Base-by-base conservation (phyloP, 202 grass and related monocot genomes). In the Schoenoplectus triqueter region DNA sequence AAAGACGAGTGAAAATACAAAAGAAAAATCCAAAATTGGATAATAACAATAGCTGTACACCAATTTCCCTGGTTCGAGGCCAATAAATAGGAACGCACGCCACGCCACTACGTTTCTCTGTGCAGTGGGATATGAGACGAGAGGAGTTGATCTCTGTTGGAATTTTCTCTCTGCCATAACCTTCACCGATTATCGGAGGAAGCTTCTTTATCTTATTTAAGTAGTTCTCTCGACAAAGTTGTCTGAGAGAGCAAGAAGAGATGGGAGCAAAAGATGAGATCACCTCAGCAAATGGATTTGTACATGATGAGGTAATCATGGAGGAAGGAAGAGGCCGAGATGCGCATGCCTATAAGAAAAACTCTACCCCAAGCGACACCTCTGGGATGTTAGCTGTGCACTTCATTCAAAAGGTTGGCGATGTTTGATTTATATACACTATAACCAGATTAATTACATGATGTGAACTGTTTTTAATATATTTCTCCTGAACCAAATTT, bases 381-480 rank as follows among this genome's bases (percentile, higher is more conserved):
- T 71, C 64, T 69, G 81, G 50, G 31, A 69, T 83, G 66, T 56
- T 87, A 73, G 88, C 87, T 46, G n/a, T 96, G 21, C 93, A 90
- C 22, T 99, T 99, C 82, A 5, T 84, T 64, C 97, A 99, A 84
- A 99, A 99, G 90, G 97, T 96, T 63, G 84, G 63, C 39, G 15
- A 44, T 69, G 4, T 10, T 69, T 69, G 66, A 44, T 69, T 44
- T 49, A 10, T 51, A 2, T 2, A 18, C 10, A 40, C 14, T 59
- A 59, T 59, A 11, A 59, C 65, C 31, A 41, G 31, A 31, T 31
- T 31, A 67, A 67, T 67, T 39, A 42, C 22, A 67, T 21, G 31
- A 8, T 4, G 18, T 10, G 6, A 82, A 31, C 31, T 31, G 31
- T 51, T 7, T 31, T 51, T 45, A 2, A 71, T 3, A 13, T 61